These are phyloP conservation scores for Apiospora sp. DNA, from an alignment of 2,329 filamentous ascomycete species.

Conservation along the genomic window DNA sequence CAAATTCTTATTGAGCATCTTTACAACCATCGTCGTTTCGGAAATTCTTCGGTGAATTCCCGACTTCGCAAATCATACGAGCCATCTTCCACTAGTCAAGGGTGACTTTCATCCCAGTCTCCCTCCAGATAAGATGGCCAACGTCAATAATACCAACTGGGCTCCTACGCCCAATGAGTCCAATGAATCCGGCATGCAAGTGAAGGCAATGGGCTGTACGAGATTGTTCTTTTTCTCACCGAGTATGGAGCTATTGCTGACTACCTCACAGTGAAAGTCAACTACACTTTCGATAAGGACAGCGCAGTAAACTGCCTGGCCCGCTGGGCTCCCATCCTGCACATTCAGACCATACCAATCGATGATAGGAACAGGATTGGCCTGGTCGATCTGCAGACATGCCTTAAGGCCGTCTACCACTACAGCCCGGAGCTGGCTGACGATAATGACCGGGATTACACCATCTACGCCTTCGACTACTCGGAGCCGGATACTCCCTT, in stretches of 20 bases:
- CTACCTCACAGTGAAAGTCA: conserved; percentile 80
- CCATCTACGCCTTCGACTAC: conserved; percentile 96
- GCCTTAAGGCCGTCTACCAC: conserved; percentile 80
- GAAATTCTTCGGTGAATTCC: conserved; percentile 3
- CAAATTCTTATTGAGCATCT: not conserved
- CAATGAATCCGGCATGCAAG: conserved; percentile 61
- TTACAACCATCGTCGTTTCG: not conserved
- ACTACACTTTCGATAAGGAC: conserved; percentile 94
- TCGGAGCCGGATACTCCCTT: conserved; percentile 93
- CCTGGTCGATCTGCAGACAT: conserved; percentile 85
- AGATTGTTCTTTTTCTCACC: conserved; percentile 32
- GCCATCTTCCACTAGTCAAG: not conserved
- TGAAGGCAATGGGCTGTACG: conserved; percentile 74
- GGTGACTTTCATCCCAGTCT: conserved; percentile 1
- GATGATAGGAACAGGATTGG: conserved; percentile 87
- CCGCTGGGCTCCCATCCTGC: conserved; percentile 79
- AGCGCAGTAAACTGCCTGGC: conserved; percentile 90
- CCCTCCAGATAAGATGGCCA: conserved; percentile 27
- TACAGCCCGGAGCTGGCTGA: conserved; percentile 85
- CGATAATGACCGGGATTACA: conserved; percentile 82
- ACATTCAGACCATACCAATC: conserved; percentile 81
- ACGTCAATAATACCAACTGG: conserved; percentile 36
- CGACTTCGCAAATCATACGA: not conserved
- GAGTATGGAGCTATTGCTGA: conserved; percentile 18
- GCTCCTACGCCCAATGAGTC: conserved; percentile 35